Evolutionary conservation across 441 rosid species (phyloP), one percentile per base, ranked within the genome.

Genomic region (Erodium trifolium): DNA sequence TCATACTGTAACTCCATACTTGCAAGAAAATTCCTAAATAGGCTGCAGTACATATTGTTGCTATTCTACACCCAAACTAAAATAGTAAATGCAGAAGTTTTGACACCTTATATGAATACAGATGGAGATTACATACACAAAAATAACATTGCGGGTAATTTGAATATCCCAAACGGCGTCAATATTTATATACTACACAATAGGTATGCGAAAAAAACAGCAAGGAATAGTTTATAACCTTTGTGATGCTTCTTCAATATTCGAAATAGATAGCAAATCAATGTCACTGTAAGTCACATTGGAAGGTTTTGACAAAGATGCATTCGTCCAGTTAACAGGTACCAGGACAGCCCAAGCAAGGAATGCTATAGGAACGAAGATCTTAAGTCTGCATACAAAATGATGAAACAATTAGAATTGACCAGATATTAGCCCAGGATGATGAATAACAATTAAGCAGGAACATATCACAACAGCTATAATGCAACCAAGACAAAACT

Each of bases 221-320:
- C 27, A 55, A 75, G 55, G 55, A 31, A 35, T 65, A 14, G 43
- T 47, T 13, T 34, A 75, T 23, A 65, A 94, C 99, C 98, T 86
- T 12, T 77, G 35, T 19, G 99, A 94, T 60, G 0, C 4, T 34
- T 5, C 68, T 6, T 92, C 93, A 67, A 94, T 69, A 73, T 94
- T 94, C 49, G 99, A 92, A 68, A 94, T 83, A 0, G 99, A 86
- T 65, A 94, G 96, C 82, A 84, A 87, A 81, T 94, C 99, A 59
- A 94, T 87, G 68, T 86, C 82, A 66, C 94, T 92, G 4, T 91
- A 73, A 72, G 97, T 94, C 41, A 94, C 89, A 68, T 86, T 85
- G 14, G 72, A 16, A 51, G 64, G 34, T 10, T 59, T 9, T 11
- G 64, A 8, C 1, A 90, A 70, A 17, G 81, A 72, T 70, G 57